Conservation (phyloP, 257 asterid genomes). For the Solanum neorickii region DNA sequence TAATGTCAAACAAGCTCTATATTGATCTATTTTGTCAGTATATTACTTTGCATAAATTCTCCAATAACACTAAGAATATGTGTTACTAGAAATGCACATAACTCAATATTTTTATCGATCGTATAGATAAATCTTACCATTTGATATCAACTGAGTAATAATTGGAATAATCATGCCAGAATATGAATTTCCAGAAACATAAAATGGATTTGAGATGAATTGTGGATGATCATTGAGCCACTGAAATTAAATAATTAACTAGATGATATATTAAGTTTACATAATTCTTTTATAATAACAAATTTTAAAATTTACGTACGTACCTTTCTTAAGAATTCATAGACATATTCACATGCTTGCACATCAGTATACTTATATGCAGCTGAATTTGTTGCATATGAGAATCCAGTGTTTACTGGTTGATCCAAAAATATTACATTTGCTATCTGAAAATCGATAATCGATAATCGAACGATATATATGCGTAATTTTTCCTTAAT, state of each 20-base stretch:
- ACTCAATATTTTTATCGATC: too few relatives aligned
- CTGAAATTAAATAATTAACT: not conserved
- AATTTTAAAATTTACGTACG: not conserved
- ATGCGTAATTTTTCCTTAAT: too few relatives aligned
- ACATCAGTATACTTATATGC: not conserved
- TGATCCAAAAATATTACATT: not conserved
- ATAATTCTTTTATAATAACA: not conserved
- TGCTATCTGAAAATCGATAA: not conserved
- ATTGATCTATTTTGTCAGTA: not conserved
- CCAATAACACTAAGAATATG: not conserved
- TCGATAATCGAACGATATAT: too few relatives aligned
- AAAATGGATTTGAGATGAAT: slow-evolving; percentile 11
- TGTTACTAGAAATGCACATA: not conserved
- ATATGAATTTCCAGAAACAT: slow-evolving; percentile 29
- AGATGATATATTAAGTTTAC: not conserved
- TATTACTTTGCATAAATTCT: not conserved
- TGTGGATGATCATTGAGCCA: slow-evolving; percentile 27
- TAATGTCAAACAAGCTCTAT: too few relatives aligned
- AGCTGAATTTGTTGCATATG: not conserved
- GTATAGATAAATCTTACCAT: slow-evolving; percentile 3
- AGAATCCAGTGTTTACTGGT: not conserved
- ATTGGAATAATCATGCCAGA: slow-evolving; percentile 18
- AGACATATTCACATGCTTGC: not conserved
- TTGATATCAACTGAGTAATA: slow-evolving; percentile 2
- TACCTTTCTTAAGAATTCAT: not conserved